Evolutionary conservation across 108 stramenopile genomes (phyloP).

Genomic region (Discostella stelligeroides): DNA sequence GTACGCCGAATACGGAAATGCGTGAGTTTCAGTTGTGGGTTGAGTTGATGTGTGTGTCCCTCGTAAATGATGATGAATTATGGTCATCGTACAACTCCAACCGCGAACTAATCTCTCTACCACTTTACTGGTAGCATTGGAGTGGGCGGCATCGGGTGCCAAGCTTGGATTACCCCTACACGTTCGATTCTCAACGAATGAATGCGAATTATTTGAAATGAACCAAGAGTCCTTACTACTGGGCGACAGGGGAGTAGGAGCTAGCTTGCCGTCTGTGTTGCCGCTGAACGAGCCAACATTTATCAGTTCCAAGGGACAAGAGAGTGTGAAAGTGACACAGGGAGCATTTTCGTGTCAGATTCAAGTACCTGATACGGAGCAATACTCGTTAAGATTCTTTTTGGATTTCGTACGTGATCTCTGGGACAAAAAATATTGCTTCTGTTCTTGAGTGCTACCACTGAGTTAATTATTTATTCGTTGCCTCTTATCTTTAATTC

Average conservation of each 20-base stretch:
- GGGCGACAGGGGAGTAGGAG: not conserved
- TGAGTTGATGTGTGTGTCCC: not conserved
- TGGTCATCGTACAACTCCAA: too few relatives aligned
- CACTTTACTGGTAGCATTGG: conserved; percentile 1
- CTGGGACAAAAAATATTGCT: too few relatives aligned
- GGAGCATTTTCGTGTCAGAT: conserved; percentile 31
- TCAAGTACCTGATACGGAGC: conserved; percentile 18
- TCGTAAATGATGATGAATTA: not conserved
- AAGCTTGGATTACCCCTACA: conserved; percentile 36
- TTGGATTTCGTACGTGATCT: conserved; percentile 27
- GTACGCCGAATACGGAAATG: not conserved
- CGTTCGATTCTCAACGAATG: conserved; percentile 28
- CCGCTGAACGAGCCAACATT: conserved; percentile 42
- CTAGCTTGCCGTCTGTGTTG: conserved; percentile 8
- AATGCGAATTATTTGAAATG: conserved; percentile 26
- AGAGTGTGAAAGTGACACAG: conserved; percentile 22
- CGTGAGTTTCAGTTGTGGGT: not conserved
- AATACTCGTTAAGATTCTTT: conserved; percentile 39
- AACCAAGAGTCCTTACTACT: conserved; percentile 32
- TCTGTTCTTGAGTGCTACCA: too few relatives aligned
- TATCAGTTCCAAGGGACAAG: conserved; percentile 7
- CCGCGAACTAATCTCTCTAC: not conserved
- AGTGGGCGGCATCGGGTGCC: conserved; percentile 51
- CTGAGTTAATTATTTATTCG: too few relatives aligned
- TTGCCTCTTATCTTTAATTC: too few relatives aligned